Conservation (phyloP, 2,329 filamentous ascomycete species). For the Epichloe typhina region DNA sequence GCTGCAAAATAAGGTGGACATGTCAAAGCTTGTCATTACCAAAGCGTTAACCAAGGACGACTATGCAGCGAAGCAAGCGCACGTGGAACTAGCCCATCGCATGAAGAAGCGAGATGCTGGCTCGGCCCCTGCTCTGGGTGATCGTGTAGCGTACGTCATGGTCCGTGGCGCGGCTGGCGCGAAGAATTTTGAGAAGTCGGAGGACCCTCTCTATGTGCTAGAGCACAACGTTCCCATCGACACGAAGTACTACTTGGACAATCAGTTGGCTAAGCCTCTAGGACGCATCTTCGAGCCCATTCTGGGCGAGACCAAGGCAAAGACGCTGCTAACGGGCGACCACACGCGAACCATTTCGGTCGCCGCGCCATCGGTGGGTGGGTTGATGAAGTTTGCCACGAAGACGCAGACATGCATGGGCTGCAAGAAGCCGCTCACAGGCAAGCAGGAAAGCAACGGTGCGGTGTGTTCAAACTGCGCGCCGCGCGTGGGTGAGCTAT, state of each 20-base stretch:
- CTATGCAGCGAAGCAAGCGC: conserved; percentile 57
- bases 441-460: conserved; percentile 65
- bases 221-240: conserved; percentile 98
- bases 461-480: conserved; percentile 83
- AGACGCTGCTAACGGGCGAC: conserved; percentile 74
- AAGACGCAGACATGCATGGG: conserved; percentile 98
- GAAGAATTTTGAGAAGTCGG: conserved; percentile 94
- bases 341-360: conserved; percentile 93
- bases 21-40: conserved; percentile 98
- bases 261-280: conserved; percentile 90
- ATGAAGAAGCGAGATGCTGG: conserved; percentile 80
- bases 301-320: conserved; percentile 81
- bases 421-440: conserved; percentile 88
- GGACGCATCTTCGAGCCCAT: conserved; percentile 97
- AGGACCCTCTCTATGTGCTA: conserved; percentile 92
- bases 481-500: conserved; percentile 78
- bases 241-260: conserved; percentile 96
- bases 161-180: conserved; percentile 78
- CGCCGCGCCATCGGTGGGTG: conserved; percentile 79
- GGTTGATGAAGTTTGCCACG: conserved; percentile 96
- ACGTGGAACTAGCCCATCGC: conserved; percentile 1
- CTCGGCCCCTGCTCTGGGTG: conserved; percentile 81
- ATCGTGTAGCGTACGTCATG: conserved; percentile 97
- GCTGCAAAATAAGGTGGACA: conserved; percentile 93
- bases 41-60: conserved; percentile 87